Evolutionary conservation across 2,329 filamentous ascomycete species (phyloP), one percentile per base, ranked within the genome.

Genomic region (Dactylellina drechsleri): DNA sequence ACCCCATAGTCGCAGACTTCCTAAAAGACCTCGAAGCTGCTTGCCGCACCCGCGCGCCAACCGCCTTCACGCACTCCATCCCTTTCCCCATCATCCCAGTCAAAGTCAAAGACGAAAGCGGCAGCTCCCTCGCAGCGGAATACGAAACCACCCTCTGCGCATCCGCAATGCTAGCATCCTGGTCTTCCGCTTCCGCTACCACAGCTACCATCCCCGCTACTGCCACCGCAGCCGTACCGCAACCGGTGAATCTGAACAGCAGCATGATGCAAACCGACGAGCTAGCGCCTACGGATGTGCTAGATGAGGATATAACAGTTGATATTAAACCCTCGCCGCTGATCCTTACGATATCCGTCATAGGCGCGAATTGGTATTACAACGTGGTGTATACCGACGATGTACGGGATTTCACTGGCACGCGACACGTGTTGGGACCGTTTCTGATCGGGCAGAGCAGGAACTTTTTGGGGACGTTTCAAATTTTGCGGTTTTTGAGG

Each of bases 341-440:
- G 3, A n/a, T 75, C 7, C 59, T 75, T 2, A 75, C 71, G 2
- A 23, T 75, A 23, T 75, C 71, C 8, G 59, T 75, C 20, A 75
- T 75, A 16, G 71, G 71, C 10, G 71, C 71, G n/a, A 75, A 68
- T 56, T 75, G 71, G 71, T 75, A 68, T 41, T 75, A 75, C 50
- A 75, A 75, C 26, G 71, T 75, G 7, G 71, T 75, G 10, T 75
- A 75, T 56, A 75, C 71, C 7, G 71, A 75, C 31, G 71, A 75
- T 13, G 65, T 75, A 12, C 16, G 64, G 40, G 71, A 75, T 60
- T 75, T 75, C 45, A 75, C 71, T 4, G 58, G 71, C 20, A 75
- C 71, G 23, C 20, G 71, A 54, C 64, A 68, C 16, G 71, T 75
- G 2, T 50, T 75, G 0, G 71, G 71, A 2, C 71, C 71, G 20